phyloP scores from a whole-genome alignment of 1,284 basidiomycete genomes.

The Ustilago tritici region DNA sequence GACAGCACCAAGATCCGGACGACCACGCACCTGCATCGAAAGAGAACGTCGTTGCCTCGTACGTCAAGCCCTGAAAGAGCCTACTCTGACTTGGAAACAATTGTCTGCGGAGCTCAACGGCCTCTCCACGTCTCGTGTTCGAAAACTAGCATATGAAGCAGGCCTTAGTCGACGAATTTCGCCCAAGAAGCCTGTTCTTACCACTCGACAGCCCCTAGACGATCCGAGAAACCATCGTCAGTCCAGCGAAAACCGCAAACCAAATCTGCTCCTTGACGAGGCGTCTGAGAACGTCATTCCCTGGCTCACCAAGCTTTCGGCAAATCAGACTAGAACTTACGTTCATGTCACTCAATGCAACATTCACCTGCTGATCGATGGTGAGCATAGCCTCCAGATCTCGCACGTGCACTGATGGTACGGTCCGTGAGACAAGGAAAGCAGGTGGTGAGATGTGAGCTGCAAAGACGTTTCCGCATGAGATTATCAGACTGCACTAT shows the following conservation, averaged over 20 bases:
- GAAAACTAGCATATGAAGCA: background rate
- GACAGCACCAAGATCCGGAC: background rate
- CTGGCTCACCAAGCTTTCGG: too few species aligned
- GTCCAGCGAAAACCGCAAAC: background rate
- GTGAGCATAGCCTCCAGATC: too few species aligned
- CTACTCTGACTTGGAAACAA: background rate
- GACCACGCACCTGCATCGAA: background rate
- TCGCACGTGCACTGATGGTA: too few species aligned
- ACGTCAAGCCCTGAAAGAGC: background rate
- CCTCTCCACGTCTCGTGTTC: background rate
- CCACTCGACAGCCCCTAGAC: background rate
- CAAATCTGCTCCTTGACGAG: background rate
- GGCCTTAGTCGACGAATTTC: background rate
- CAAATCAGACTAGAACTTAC: too few species aligned
- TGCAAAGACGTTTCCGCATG: conserved; percentile 4
- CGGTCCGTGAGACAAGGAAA: too few species aligned
- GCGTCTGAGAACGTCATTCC: background rate
- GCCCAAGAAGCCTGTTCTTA: background rate
- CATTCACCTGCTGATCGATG: too few species aligned
- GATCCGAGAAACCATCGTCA: background rate
- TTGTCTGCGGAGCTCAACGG: background rate
- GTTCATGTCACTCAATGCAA: too few species aligned
- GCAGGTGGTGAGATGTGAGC: background rate
- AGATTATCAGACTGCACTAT: background rate
- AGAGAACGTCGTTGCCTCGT: background rate